These are phyloP conservation scores for Xylaria sp. DNA, from an alignment of 2,329 filamentous ascomycete species.

Conservation along the genomic window DNA sequence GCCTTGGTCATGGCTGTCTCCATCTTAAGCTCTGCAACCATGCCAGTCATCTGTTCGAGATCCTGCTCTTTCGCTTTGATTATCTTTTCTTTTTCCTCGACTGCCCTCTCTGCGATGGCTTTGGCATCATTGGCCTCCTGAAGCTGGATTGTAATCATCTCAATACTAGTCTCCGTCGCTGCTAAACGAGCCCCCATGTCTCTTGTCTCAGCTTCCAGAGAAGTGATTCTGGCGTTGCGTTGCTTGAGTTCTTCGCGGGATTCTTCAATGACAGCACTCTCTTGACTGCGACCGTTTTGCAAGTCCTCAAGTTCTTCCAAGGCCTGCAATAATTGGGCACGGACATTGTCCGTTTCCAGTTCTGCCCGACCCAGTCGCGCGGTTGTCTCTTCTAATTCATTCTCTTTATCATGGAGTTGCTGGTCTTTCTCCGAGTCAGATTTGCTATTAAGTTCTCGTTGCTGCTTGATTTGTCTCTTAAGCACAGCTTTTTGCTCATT, in stretches of 20 bases:
- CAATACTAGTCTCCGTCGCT: slow-evolving; percentile 53
- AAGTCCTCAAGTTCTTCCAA: slow-evolving; percentile 59
- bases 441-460: slow-evolving; percentile 90
- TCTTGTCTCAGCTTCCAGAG: slow-evolving; percentile 56
- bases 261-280: slow-evolving; percentile 51
- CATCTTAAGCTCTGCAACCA: slow-evolving; percentile 69
- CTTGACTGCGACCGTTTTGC: slow-evolving; percentile 49
- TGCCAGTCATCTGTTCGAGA: slow-evolving; percentile 55
- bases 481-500: slow-evolving; percentile 90
- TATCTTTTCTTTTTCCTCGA: slow-evolving; percentile 52
- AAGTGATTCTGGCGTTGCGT: slow-evolving; percentile 56
- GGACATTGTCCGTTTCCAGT: slow-evolving; percentile 52
- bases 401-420: slow-evolving; percentile 67
- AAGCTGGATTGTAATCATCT: slow-evolving; percentile 53
- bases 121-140: slow-evolving; percentile 48
- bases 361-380: slow-evolving; percentile 46
- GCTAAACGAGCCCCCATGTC: slow-evolving; percentile 53
- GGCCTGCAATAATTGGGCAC: slow-evolving; percentile 61
- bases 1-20: slow-evolving; percentile 69
- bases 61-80: slow-evolving; percentile 54
- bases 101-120: slow-evolving; percentile 45
- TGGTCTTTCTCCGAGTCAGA: slow-evolving; percentile 78
- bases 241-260: slow-evolving; percentile 55
- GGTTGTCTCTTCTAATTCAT: slow-evolving; percentile 62
- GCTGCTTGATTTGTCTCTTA: slow-evolving; percentile 92